These are phyloP conservation scores for Neolentinus lepideus DNA, from an alignment of 1,284 basidiomycete genomes.

Conservation along the genomic window DNA sequence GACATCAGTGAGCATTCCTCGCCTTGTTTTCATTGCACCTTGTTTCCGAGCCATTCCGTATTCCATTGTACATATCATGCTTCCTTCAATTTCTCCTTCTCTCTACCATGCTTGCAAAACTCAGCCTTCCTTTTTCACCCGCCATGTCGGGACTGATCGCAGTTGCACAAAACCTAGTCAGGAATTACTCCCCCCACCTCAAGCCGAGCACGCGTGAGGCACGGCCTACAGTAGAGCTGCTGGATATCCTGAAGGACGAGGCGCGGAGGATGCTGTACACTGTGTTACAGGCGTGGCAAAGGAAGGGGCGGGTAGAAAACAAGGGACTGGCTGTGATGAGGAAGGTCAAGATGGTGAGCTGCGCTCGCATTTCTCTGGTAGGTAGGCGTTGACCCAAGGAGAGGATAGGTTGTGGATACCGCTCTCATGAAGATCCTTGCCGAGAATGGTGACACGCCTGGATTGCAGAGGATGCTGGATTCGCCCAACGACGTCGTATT, in stretches of 20 bases:
- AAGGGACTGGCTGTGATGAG: slow-evolving; percentile 6
- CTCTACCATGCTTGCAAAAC: slow-evolving; percentile 16
- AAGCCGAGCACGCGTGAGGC: slow-evolving; percentile 63
- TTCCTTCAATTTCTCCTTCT: slow-evolving; percentile 21
- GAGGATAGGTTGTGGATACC: slow-evolving; percentile 71
- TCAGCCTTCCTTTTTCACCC: slow-evolving; percentile 14
- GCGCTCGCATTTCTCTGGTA: not conserved
- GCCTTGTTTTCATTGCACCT: slow-evolving; percentile 13
- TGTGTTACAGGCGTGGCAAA: slow-evolving; percentile 50
- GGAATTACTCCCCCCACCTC: slow-evolving; percentile 83
- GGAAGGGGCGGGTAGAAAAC: slow-evolving; percentile 9
- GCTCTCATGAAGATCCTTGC: slow-evolving; percentile 72
- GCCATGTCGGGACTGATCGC: slow-evolving; percentile 49
- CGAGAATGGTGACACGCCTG: slow-evolving; percentile 50
- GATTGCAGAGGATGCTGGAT: slow-evolving; percentile 57
- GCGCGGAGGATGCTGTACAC: slow-evolving; percentile 63
- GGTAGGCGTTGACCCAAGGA: not conserved
- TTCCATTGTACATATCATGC: slow-evolving; percentile 15
- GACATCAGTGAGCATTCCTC: slow-evolving; percentile 62
- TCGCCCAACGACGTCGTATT: slow-evolving; percentile 53
- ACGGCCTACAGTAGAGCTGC: slow-evolving; percentile 60
- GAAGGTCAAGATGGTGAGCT: slow-evolving; percentile 11
- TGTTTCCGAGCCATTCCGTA: slow-evolving; percentile 10
- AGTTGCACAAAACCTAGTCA: slow-evolving; percentile 85
- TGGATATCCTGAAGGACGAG: slow-evolving; percentile 46